A percentile compares a stretch with the other conserved stretches of the same genome.
These are phyloP conservation scores for Coemansia reversa DNA, from an alignment of 192 early-diverging fungal genomes.

Conservation along the genomic window DNA sequence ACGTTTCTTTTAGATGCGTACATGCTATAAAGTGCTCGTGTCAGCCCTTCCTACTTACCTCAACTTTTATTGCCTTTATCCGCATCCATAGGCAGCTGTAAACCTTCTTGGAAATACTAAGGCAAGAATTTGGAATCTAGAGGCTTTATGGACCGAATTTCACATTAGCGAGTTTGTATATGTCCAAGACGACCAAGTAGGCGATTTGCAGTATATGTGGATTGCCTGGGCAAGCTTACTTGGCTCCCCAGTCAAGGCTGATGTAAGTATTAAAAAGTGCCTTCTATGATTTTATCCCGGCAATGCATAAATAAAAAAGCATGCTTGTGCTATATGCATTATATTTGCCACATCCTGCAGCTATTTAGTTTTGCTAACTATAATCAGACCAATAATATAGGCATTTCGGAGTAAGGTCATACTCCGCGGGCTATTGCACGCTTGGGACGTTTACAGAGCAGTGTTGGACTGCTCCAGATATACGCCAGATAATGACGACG, in stretches of 20 bases:
- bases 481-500: slow-evolving; percentile 42
- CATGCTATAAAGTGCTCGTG: too few relatives aligned
- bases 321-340: not conserved
- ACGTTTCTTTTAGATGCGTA: too few relatives aligned
- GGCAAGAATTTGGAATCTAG: slow-evolving; percentile 26
- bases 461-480: slow-evolving; percentile 48
- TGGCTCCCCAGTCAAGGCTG: slow-evolving; percentile 26
- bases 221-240: slow-evolving; percentile 38
- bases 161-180: slow-evolving; percentile 40
- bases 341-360: not conserved
- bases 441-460: slow-evolving; percentile 45
- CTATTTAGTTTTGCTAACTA: not conserved
- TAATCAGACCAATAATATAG: not conserved
- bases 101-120: slow-evolving; percentile 24
- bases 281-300: too few relatives aligned
- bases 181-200: slow-evolving; percentile 11
- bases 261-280: slow-evolving; percentile 9
- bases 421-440: slow-evolving; percentile 30
- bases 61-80: too few relatives aligned
- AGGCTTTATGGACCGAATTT: slow-evolving; percentile 34
- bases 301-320: not conserved
- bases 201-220: slow-evolving; percentile 35
- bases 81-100: slow-evolving; percentile 26
- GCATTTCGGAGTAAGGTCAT: slow-evolving; percentile 26
- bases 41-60: too few relatives aligned